Percentiles rank a stretch among this genome's conserved stretches.
Conservation (phyloP, 306 rosid species). For the Clitoria ternatea region DNA sequence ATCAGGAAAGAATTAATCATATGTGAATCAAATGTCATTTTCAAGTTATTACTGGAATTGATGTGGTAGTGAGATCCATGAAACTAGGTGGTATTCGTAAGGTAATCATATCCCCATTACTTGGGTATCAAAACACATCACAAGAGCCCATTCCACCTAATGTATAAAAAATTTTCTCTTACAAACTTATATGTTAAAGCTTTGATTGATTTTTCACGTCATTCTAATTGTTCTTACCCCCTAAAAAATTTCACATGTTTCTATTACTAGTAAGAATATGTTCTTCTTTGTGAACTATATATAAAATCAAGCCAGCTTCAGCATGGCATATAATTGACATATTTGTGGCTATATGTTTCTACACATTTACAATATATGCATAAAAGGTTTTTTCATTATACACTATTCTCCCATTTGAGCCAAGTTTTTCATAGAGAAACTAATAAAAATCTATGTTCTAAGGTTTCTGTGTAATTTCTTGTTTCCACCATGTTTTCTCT, state of each 20-base stretch:
- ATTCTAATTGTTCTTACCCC: neutral
- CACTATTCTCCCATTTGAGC: neutral
- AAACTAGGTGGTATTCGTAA: constrained; percentile 79
- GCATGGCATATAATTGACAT: no score
- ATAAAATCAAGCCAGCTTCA: neutral
- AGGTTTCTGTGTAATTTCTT: neutral
- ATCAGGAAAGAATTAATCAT: neutral
- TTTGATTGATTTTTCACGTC: neutral
- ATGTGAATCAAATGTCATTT: neutral
- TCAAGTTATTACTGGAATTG: constrained; percentile 80
- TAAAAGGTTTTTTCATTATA: neutral
- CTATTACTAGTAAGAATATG: neutral
- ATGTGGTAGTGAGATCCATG: constrained; percentile 80
- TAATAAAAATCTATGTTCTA: neutral
- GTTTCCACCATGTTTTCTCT: neutral
- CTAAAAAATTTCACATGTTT: neutral
- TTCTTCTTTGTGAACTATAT: neutral
- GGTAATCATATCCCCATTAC: constrained; percentile 82
- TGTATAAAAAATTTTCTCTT: constrained; percentile 39
- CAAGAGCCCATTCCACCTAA: constrained; percentile 93
- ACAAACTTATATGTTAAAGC: constrained; percentile 3
- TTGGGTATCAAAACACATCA: constrained; percentile 84
- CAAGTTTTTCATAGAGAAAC: neutral
- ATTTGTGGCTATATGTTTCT: neutral
- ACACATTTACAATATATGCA: neutral